Percentiles rank a stretch among this genome's conserved stretches.
Evolutionary conservation across 495 filamentous ascomycete genomes (phyloP).

Genomic region (Trichocladium antarcticum): DNA sequence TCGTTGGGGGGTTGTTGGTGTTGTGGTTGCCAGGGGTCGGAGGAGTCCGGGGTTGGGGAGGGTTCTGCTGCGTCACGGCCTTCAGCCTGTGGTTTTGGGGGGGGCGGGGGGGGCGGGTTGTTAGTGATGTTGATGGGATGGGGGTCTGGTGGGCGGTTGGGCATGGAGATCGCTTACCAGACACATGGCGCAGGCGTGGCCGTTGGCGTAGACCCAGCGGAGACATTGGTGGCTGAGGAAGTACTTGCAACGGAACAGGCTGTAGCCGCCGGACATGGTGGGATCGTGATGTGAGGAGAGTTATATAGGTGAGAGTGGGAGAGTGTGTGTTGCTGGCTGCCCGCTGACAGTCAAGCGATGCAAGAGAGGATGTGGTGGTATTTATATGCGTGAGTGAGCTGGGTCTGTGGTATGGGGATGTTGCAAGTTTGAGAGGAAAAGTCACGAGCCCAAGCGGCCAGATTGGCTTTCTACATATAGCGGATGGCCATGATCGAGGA

Average conservation of each 20-base stretch:
- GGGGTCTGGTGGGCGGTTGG: not conserved
- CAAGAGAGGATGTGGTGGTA: not conserved
- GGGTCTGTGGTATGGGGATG: not conserved
- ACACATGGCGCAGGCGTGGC: constrained; percentile 45
- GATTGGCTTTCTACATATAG: not conserved
- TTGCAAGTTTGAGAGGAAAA: too few relatives aligned
- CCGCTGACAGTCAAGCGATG: constrained; percentile 24
- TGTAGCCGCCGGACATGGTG: constrained; percentile 46
- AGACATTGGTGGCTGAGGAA: constrained; percentile 47
- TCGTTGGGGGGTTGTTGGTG: not conserved
- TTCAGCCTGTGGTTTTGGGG: constrained; percentile 33
- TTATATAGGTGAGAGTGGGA: not conserved
- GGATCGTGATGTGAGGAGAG: not conserved
- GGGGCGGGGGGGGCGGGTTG: not conserved
- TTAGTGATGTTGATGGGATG: not conserved
- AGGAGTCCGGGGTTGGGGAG: constrained; percentile 7
- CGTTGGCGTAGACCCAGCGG: constrained; percentile 53
- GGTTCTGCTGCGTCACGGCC: constrained; percentile 36
- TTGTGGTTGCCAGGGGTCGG: not conserved
- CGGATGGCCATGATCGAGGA: not conserved
- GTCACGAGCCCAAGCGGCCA: too few relatives aligned
- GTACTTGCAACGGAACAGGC: constrained; percentile 52
- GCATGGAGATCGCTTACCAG: constrained; percentile 35
- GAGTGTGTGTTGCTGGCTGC: constrained; percentile 3
- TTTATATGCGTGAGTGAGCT: not conserved